These are phyloP conservation scores for Alternaria brassicae DNA, from an alignment of 2,329 filamentous ascomycete species.

Conservation along the genomic window DNA sequence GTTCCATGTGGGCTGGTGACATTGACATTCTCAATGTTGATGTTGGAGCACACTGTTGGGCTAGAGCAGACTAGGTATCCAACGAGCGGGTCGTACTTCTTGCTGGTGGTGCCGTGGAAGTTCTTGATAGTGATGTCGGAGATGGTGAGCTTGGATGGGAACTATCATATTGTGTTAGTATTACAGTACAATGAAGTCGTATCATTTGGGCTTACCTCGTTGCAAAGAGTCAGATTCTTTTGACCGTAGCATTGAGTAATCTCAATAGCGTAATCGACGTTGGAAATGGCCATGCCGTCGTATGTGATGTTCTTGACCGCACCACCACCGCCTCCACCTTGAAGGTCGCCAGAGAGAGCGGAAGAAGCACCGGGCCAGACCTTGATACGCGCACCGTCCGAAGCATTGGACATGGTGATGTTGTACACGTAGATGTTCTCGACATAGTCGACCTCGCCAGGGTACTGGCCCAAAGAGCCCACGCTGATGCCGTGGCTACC, in stretches of 20 bases:
- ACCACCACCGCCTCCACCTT: conserved; percentile 70
- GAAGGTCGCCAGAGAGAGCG: conserved; percentile 65
- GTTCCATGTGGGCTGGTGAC: conserved; percentile 58
- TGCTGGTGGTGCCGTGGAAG: conserved; percentile 62
- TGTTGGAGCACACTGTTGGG: conserved; percentile 58
- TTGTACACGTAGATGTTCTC: conserved; percentile 67
- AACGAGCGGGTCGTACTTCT: conserved; percentile 52
- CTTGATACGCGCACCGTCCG: conserved; percentile 74
- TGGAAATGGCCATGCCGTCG: conserved; percentile 65
- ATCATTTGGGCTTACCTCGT: conserved; percentile 42
- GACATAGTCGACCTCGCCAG: conserved; percentile 69
- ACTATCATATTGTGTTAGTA: conserved; percentile 32
- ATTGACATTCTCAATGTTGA: conserved; percentile 53
- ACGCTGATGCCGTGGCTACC: conserved; percentile 76
- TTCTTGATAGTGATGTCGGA: conserved; percentile 64
- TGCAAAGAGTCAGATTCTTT: conserved; percentile 67
- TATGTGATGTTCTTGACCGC: conserved; percentile 72
- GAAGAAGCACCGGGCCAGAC: conserved; percentile 70
- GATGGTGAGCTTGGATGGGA: conserved; percentile 64
- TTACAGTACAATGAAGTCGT: too few species aligned
- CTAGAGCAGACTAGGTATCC: conserved; percentile 56
- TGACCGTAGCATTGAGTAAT: conserved; percentile 72
- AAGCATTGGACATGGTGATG: conserved; percentile 50
- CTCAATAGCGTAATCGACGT: conserved; percentile 71
- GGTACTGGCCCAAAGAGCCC: conserved; percentile 74